Percentiles rank a stretch among this genome's conserved stretches.
phyloP scores from a whole-genome alignment of 2,329 filamentous ascomycete genomes.

The Cyanodermella asteris region DNA sequence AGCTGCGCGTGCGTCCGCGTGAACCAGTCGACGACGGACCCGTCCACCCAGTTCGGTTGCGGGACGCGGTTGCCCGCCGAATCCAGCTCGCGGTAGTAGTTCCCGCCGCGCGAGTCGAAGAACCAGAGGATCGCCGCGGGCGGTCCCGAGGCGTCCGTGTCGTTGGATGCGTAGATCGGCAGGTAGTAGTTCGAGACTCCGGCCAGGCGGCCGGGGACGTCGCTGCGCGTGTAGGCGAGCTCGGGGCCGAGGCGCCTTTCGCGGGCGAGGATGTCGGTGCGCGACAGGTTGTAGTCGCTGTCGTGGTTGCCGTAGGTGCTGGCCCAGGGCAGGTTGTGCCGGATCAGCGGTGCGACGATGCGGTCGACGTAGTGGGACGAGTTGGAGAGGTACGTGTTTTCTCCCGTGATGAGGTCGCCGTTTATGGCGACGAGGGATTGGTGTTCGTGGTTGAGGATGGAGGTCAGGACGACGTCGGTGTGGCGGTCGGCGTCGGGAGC shows the following conservation, averaged over 20 bases:
- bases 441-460: constrained; percentile 33
- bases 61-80: constrained; percentile 11
- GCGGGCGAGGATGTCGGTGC: constrained; percentile 18
- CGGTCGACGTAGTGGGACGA: constrained; percentile 35
- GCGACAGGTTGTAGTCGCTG: constrained; percentile 34
- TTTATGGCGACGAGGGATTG: constrained; percentile 45
- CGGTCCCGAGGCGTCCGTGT: constrained; percentile 9
- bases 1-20: constrained; percentile 13
- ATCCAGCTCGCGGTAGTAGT: constrained; percentile 21
- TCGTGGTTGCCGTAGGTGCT: constrained; percentile 56
- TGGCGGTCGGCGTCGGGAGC: constrained; percentile 33
- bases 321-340: constrained; percentile 36
- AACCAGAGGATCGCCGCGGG: constrained; percentile 42
- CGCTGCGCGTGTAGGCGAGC: constrained; percentile 9
- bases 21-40: constrained; percentile 25
- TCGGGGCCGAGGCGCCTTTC: constrained; percentile 13
- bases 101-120: constrained; percentile 44
- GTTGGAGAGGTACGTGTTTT: constrained; percentile 35
- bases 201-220: constrained; percentile 19
- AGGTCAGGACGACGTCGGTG: constrained; percentile 33
- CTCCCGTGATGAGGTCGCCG: constrained; percentile 49
- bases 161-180: constrained; percentile 25
- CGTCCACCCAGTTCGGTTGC: constrained; percentile 24
- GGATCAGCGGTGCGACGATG: constrained; percentile 35
- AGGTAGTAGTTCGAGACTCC: constrained; percentile 34